Percentiles rank a stretch among this genome's conserved stretches.
phyloP scores from a whole-genome alignment of 2,329 filamentous ascomycete species.

The Trichoderma hamatum region DNA sequence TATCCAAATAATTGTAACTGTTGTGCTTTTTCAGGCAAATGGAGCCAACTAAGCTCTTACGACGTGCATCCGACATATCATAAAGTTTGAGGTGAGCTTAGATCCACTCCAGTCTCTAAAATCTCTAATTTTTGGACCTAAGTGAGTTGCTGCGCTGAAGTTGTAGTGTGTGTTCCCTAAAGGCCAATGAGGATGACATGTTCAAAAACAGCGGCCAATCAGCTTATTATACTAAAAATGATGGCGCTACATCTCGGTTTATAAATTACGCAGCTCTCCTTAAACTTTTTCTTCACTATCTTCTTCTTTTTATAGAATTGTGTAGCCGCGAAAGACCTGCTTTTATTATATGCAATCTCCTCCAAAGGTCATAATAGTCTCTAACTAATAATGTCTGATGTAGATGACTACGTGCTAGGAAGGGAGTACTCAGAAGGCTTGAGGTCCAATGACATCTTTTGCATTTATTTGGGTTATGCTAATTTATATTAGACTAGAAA shows the following conservation, averaged over 20 bases:
- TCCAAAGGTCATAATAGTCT: background rate
- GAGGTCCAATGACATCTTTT: background rate
- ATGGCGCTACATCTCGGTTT: background rate
- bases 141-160: background rate
- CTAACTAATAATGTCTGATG: background rate
- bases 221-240: background rate
- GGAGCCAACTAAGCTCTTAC: too few species aligned
- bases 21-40: background rate
- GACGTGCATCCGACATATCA: background rate
- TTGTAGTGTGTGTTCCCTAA: background rate
- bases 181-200: background rate
- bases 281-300: background rate
- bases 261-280: background rate
- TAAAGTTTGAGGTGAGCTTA: background rate
- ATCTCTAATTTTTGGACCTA: background rate
- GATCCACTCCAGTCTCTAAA: background rate
- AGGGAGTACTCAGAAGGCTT: background rate
- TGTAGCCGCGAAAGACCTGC: background rate
- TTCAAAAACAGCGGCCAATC: background rate
- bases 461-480: background rate
- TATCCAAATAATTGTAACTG: background rate
- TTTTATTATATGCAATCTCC: background rate
- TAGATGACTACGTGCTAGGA: background rate
- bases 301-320: background rate
- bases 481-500: slow-evolving; percentile 11